These are phyloP conservation scores for Lycium barbarum DNA, from an alignment of 257 asterid species.

Conservation along the genomic window DNA sequence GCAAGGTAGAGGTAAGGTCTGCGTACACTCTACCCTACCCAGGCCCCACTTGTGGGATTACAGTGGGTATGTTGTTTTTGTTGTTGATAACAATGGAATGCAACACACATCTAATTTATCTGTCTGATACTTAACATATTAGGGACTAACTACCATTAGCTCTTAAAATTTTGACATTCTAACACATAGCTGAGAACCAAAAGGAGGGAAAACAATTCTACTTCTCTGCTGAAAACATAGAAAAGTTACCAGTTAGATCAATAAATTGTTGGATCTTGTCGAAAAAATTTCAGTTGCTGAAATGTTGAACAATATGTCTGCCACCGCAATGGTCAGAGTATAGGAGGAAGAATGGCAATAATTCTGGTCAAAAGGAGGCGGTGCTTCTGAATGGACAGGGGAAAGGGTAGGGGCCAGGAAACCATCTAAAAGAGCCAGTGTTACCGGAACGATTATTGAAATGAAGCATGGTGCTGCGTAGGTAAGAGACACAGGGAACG, in stretches of 20 bases:
- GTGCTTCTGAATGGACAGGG: neutral
- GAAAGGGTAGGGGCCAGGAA: neutral
- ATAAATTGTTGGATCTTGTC: neutral
- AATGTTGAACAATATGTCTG: neutral
- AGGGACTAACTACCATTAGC: neutral
- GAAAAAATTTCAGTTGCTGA: neutral
- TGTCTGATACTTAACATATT: neutral
- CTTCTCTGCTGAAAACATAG: neutral
- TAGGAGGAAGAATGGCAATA: constrained; percentile 1
- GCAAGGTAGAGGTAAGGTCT: neutral
- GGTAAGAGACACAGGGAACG: neutral
- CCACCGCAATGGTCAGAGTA: neutral
- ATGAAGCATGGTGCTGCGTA: neutral
- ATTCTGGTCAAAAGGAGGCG: neutral
- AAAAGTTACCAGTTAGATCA: neutral
- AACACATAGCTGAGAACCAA: neutral
- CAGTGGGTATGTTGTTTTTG: too few relatives aligned
- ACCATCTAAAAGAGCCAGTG: neutral
- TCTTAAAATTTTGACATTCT: neutral
- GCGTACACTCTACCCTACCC: too few relatives aligned
- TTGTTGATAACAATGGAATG: constrained; percentile 9
- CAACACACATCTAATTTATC: neutral
- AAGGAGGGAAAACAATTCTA: neutral
- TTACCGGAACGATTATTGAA: neutral
- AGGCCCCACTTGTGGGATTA: too few relatives aligned